Conservation (phyloP, 805 yeast species). For the Nadsonia fulvescens region DNA sequence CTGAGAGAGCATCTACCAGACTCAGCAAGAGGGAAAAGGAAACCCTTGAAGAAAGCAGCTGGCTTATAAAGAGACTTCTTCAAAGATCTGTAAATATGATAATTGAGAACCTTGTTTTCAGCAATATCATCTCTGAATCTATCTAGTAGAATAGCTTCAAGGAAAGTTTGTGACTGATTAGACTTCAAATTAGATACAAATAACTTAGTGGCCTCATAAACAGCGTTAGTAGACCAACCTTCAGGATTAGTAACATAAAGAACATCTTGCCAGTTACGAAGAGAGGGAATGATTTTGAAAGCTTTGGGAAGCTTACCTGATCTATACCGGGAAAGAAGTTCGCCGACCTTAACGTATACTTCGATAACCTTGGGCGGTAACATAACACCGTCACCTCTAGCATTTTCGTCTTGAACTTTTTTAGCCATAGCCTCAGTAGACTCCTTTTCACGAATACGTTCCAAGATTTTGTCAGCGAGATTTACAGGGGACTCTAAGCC, state of each 20-base stretch:
- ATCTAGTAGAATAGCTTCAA: constrained; percentile 27
- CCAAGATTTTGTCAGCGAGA: constrained; percentile 87
- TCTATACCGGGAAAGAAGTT: constrained; percentile 69
- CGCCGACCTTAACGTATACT: constrained; percentile 85
- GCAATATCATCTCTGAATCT: constrained; percentile 24
- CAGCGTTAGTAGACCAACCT: constrained; percentile 87
- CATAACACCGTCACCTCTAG: constrained; percentile 44
- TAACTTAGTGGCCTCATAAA: constrained; percentile 84
- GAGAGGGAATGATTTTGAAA: constrained; percentile 83
- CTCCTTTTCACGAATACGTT: constrained; percentile 66
- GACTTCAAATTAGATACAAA: constrained; percentile 78
- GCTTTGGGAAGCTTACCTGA: constrained; percentile 95
- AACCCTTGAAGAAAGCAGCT: constrained; percentile 93
- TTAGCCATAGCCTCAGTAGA: constrained; percentile 13
- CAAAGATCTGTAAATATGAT: constrained; percentile 80
- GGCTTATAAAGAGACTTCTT: constrained; percentile 93
- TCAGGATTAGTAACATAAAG: constrained; percentile 84
- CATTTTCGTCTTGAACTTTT: constrained; percentile 14
- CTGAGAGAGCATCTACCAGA: constrained; percentile 65
- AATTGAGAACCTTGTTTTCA: constrained; percentile 44
- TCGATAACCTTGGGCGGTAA: constrained; percentile 93
- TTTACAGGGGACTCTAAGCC: constrained; percentile 14
- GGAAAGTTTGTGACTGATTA: constrained; percentile 73
- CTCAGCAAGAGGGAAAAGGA: constrained; percentile 77
- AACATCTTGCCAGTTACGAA: constrained; percentile 91